phyloP scores from a whole-genome alignment of 805 yeast genomes.

The Lachancea thermotolerans region DNA sequence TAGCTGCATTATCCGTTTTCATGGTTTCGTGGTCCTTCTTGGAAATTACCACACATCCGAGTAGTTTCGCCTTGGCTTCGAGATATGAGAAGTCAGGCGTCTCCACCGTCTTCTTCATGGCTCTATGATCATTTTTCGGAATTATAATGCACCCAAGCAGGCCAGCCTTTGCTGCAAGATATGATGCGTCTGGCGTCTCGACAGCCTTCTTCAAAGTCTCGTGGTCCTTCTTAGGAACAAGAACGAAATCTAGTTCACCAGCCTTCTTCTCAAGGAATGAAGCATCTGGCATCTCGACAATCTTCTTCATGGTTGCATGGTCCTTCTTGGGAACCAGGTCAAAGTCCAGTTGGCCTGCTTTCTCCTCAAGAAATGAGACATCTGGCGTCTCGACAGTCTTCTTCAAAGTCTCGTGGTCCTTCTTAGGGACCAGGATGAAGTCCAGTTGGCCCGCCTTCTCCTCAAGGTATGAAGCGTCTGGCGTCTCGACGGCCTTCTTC shows the following conservation, averaged over 20 bases:
- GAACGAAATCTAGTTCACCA: neutral
- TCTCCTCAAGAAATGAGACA: slow-evolving; percentile 4
- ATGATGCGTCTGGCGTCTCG: neutral
- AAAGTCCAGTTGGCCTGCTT: slow-evolving; percentile 1
- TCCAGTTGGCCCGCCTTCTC: slow-evolving; percentile 3
- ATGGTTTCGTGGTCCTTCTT: slow-evolving; percentile 10
- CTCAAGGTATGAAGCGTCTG: slow-evolving; percentile 1
- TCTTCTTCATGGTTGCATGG: neutral
- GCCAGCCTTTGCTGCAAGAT: neutral
- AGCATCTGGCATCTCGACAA: neutral
- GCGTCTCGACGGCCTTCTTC: neutral
- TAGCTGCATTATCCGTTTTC: no score
- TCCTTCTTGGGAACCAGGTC: slow-evolving; percentile 16
- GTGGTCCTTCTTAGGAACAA: slow-evolving; percentile 16
- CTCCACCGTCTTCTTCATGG: slow-evolving; percentile 6
- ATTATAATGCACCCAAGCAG: slow-evolving; percentile 2
- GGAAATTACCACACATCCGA: slow-evolving; percentile 4
- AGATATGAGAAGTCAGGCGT: neutral
- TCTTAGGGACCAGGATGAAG: slow-evolving; percentile 13
- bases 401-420: slow-evolving; percentile 8
- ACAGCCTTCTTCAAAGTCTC: neutral
- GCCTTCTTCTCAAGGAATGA: slow-evolving; percentile 6
- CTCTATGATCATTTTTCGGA: slow-evolving; percentile 10
- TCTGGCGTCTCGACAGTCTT: neutral
- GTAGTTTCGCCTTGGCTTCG: neutral